Percentiles rank a stretch among this genome's conserved stretches.
These are phyloP conservation scores for Suhomyces taliae DNA, from an alignment of 1,139 yeast genomes.

Conservation along the genomic window DNA sequence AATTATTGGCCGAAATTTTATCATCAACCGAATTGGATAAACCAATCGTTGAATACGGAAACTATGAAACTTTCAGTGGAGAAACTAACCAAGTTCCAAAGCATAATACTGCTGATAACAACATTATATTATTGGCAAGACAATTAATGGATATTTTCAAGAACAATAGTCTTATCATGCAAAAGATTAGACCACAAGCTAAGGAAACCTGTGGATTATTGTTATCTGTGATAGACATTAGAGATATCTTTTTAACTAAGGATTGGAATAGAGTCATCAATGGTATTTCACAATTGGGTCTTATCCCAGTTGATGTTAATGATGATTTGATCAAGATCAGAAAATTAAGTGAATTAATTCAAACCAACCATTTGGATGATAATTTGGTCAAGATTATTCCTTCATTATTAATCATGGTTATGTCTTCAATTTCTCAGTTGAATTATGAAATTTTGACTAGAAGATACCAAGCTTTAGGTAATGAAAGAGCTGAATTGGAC, in stretches of 20 bases:
- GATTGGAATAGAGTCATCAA: conserved; percentile 65
- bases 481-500: conserved; percentile 55
- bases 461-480: conserved; percentile 49
- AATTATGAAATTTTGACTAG: conserved; percentile 49
- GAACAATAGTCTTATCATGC: conserved; percentile 50
- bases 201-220: conserved; percentile 66
- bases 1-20: conserved; percentile 75
- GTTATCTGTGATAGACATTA: conserved; percentile 64
- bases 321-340: conserved; percentile 40
- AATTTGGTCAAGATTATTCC: conserved; percentile 80
- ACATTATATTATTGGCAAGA: conserved; percentile 56
- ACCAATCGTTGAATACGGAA: conserved; percentile 47
- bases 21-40: conserved; percentile 72
- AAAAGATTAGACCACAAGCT: conserved; percentile 44
- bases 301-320: conserved; percentile 60
- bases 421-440: conserved; percentile 73
- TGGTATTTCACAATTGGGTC: conserved; percentile 56
- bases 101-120: conserved; percentile 40
- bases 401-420: conserved; percentile 71
- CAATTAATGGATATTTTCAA: conserved; percentile 56
- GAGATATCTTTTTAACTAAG: conserved; percentile 57
- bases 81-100: conserved; percentile 3
- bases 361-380: conserved; percentile 57
- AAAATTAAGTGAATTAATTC: conserved; percentile 43
- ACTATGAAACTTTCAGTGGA: conserved; percentile 29